Base-by-base conservation (phyloP, 495 filamentous ascomycete genomes). In the Penicillium turbatum region DNA sequence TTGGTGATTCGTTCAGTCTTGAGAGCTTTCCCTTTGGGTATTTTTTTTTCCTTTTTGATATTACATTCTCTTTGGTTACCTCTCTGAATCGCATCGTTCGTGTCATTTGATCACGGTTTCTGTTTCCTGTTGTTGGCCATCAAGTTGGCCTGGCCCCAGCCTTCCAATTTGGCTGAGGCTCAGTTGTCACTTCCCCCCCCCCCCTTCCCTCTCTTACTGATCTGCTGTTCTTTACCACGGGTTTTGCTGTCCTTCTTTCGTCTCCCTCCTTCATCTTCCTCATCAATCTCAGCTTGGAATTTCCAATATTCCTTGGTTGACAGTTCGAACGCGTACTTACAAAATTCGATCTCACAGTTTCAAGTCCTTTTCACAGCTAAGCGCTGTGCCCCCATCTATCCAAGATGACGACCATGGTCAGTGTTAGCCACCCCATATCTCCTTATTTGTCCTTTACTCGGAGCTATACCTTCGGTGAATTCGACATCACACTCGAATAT, bases 351-450 rank as follows among this genome's bases (percentile, higher is more conserved):
- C n/a, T 43, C 17, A 27, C 19, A 57, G 51, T 43, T 38, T 50
- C 55, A 35, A 50, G 39, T 30, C 17, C 9, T 53, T 53, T 27
- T 50, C 64, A 70, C 71, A 59, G 71, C 72, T 62, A 59, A 53
- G 62, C 61, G 68, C 71, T 72, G 75, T 72, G 72, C 62, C 58
- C 54, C 49, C 55, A 61, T 54, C 48, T 53, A 50, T 61, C 52
- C 67, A 73, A 71, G 27, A 78, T 78, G 74, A 78, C 74, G 62
- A 78, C 74, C 61, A 78, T 78, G 74, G 73, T 76, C 51, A 67
- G 64, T 67, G 29, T 49, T 37, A 59, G 62, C 57, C 34, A 15
- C 38, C n/a, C 49, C 12, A 31, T 2, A 31, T 10, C 32, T 31
- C 4, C 11, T 27, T 34, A n/a, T 15, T 36, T 48, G 21, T 24